These are phyloP conservation scores for Amphirosellinia nigrospora DNA, from an alignment of 495 filamentous ascomycete genomes.

Conservation along the genomic window DNA sequence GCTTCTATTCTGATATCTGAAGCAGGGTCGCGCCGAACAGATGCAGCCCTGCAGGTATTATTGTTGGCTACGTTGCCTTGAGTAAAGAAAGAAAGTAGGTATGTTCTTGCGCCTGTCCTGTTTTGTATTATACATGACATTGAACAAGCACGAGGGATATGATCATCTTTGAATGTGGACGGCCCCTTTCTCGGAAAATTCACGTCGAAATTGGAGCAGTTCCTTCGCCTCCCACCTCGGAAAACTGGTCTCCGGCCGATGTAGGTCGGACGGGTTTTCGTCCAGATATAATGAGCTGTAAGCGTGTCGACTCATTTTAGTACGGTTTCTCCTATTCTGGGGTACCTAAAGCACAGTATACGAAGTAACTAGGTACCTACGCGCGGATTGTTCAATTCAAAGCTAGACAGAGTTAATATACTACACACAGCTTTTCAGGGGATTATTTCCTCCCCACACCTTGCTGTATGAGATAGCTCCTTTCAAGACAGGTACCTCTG, in stretches of 20 bases:
- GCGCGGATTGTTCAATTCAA: background rate
- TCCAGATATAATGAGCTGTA: background rate
- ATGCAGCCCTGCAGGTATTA: background rate
- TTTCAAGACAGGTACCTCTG: no score
- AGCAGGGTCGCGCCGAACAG: background rate
- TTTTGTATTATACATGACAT: background rate
- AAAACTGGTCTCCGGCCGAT: slow-evolving; percentile 16
- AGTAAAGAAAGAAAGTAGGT: background rate
- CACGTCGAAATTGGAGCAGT: background rate
- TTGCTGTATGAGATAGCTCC: background rate
- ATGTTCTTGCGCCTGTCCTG: background rate
- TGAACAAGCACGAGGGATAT: background rate
- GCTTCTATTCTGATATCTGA: slow-evolving; percentile 6
- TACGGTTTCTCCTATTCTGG: background rate
- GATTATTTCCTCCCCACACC: background rate
- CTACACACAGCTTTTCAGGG: background rate
- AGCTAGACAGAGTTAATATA: no score
- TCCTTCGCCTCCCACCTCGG: slow-evolving; percentile 20
- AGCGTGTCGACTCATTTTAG: slow-evolving; percentile 10
- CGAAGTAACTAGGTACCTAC: background rate
- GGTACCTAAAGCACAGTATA: background rate
- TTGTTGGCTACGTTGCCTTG: background rate
- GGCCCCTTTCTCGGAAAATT: slow-evolving; percentile 20
- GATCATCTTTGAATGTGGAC: slow-evolving; percentile 14
- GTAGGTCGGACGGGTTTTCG: background rate